Evolutionary conservation across 306 rosid species (phyloP), one percentile per base, ranked within the genome.

Genomic region (Luffa aegyptiaca): DNA sequence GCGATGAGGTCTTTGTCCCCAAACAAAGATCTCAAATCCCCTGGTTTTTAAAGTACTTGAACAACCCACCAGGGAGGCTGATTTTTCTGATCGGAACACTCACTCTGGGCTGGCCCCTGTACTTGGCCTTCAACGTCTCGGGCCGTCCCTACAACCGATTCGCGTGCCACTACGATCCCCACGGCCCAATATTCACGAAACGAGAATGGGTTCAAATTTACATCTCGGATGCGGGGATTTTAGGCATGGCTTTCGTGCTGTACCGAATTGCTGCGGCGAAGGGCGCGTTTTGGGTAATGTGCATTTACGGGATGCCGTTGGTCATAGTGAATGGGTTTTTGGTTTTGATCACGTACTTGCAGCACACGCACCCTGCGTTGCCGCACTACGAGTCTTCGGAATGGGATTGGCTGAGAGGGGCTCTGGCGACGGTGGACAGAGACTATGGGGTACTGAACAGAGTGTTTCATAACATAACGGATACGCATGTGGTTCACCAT

Each of bases 351-450:
- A 93, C 98, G 1, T 91, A 81, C 82, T 80, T 93, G 92, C 96
- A 91, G 82, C 96, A 93, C 70, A 93, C 96, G 8, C 96, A 93
- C 76, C 83, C 79, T n/a, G 39, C 92, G 2, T 63, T 91, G 76
- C 96, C 97, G 6, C 97, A 91, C 81, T 93, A 90, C 55, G 93
- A 88, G 21, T 46, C 90, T 8, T 81, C 90, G 0, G 96, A 93
- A 51, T 91, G 97, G 97, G 93, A 93, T 10, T 93, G 98, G 98
- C 37, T 91, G 66, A 86, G 87, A 78, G 98, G 98, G 7, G 97
- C 98, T 5, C 58, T 93, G 84, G 86, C 96, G 2, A 91, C 98
- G 0, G 81, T 87, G 79, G 96, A 93, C 48, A 90, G 98, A 84
- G 91, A 91, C 53, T 93, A 83, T 69, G 93, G 94, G 31, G 31